Evolutionary conservation across 495 filamentous ascomycete species (phyloP), one percentile per base, ranked within the genome.

Genomic region (Staphylotrichum longicolle): DNA sequence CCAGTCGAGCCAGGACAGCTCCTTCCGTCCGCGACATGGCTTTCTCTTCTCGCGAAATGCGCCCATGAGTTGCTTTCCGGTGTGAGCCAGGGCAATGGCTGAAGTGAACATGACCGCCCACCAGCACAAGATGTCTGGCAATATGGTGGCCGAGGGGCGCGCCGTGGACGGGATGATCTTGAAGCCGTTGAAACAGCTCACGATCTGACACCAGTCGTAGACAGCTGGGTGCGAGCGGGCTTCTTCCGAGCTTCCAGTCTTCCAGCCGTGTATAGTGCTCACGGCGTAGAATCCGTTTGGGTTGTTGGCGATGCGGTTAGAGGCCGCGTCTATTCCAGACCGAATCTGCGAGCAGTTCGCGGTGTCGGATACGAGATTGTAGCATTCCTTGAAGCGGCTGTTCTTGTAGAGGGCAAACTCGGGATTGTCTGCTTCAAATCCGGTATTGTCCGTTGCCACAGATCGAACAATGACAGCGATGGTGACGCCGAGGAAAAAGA

Each of bases 151-250:
- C 32, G 32, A 34, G 27, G 48, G 48, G 30, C 48, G 48, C 12
- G 48, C 30, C 5, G 32, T 14, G 12, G 48, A 51, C 33, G 48
- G 48, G 11, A 51, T 34, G 48, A 51, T 51, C 48, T 51, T 51
- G 33, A 35, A 51, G 48, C 32, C 48, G 48, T n/a, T 5, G 33
- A 51, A 51, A 32, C 48, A 51, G 48, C 32, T 35, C 11, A 35
- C 48, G 48, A 35, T 51, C 48, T 51, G 48, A 32, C 48, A 51
- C 48, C 48, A 51, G 47, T 32, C 20, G 47, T 34, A 49, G 27
- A 49, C 10, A 20, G 47, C n/a, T 9, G 47, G 47, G 47, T 49
- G 27, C 30, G 1, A 10, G 6, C 1, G 9, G 11, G 3, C 2
- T 4, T 34, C 32, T 0, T 3, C 32, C 32, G 32, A 37, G 48